Base-by-base conservation (phyloP, 2,329 filamentous ascomycete genomes). In the Arthrobotrys sinensis region DNA sequence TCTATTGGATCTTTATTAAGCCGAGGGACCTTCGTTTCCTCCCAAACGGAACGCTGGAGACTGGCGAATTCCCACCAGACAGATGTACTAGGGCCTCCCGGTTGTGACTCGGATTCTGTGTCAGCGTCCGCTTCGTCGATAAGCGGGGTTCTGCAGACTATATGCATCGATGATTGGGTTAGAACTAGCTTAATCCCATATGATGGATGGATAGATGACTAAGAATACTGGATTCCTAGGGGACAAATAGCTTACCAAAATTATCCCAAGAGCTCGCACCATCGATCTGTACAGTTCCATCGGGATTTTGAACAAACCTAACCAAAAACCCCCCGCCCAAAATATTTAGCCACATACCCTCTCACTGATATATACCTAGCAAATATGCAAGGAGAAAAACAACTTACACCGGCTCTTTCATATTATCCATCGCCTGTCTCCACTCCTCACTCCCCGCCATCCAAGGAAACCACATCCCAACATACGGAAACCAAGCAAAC, bases 21-120 rank as follows among this genome's bases (percentile, higher is more conserved):
- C 0, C 64, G 57, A 2, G 53, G 16, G 32, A 71, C 65, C 16
- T 57, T 62, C 4, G 14, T 2, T 16, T 40, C 10, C 10, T 70
- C 62, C 73, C 66, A 77, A 1, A 71, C 52, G 12, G 38, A 28
- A 12, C 52, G 57, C 32, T 70, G 73, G 43, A 77, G 43, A 46
- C 46, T 66, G 8, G 50, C 32, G 19, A 77, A 45, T 34, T 66
- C 32, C 73, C 73, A 77, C 19, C 38, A 62, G 16, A 52, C 14
- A 0, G 21, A 12, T 6, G 48, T 10, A 8, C 45, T n/a, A 1
- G 21, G 24, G n/a, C 52, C 32, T 19, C 52, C 52, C 7, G 40
- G 2, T 45, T 60, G 53, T 24, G 34, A 60, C 14, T 60, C 43
- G 45, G 45, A 67, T 24, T 67, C 36, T 50, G 50, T 48, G 21